Evolutionary conservation across 192 early-diverging fungal species (phyloP).

Genomic region (Linnemannia elongata): DNA sequence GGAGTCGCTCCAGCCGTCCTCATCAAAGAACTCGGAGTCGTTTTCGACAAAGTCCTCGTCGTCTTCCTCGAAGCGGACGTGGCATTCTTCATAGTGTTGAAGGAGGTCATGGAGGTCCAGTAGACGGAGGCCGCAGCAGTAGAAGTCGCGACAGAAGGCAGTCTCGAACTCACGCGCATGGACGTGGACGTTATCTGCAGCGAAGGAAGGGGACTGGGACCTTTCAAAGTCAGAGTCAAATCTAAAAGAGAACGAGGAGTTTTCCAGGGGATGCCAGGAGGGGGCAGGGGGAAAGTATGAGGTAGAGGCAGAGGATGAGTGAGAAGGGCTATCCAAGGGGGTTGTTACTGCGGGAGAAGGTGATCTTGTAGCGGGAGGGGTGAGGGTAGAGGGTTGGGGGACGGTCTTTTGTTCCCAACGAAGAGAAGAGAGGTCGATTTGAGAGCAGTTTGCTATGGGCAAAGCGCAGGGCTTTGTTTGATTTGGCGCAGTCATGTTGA

Average conservation of each 20-base stretch:
- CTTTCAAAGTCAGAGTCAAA: slow-evolving; percentile 21
- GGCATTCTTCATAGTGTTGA: slow-evolving; percentile 96
- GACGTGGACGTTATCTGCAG: neutral
- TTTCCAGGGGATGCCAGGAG: slow-evolving; percentile 18
- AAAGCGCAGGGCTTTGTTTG: neutral
- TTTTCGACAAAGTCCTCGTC: slow-evolving; percentile 53
- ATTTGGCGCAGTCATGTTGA: slow-evolving; percentile 5
- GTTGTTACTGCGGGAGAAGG: neutral
- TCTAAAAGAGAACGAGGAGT: slow-evolving; percentile 7
- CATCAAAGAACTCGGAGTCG: slow-evolving; percentile 17
- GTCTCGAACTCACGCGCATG: slow-evolving; percentile 82
- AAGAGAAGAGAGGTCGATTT: neutral
- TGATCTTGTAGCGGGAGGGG: neutral
- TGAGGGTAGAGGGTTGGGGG: neutral
- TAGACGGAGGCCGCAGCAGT: slow-evolving; percentile 91
- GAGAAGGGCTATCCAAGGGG: neutral
- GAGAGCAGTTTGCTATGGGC: neutral
- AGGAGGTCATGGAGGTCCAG: slow-evolving; percentile 92
- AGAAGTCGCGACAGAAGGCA: slow-evolving; percentile 94
- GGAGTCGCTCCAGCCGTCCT: slow-evolving; percentile 39
- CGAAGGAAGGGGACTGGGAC: neutral
- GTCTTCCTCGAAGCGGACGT: slow-evolving; percentile 90
- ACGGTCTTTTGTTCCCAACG: slow-evolving; percentile 1
- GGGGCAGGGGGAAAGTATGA: neutral
- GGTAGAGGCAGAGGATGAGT: neutral